Evolutionary conservation across 306 rosid species (phyloP).

Genomic region (Lagenaria siceraria): DNA sequence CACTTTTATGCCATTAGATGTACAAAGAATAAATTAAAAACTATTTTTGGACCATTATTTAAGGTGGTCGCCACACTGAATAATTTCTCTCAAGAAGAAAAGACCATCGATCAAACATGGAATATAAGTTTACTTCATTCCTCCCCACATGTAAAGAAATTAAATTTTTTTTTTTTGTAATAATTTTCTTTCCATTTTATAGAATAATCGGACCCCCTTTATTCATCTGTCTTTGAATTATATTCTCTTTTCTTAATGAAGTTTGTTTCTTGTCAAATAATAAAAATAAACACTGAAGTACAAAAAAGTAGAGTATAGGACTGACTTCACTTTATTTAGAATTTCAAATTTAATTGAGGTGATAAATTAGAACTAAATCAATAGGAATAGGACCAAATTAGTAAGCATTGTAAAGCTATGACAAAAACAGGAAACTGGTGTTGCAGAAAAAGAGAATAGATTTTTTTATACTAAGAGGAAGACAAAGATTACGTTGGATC

Average conservation of each 20-base stretch:
- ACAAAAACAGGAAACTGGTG: neutral
- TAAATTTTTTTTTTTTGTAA: neutral
- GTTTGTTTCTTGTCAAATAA: neutral
- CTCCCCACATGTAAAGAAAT: neutral
- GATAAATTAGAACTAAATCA: neutral
- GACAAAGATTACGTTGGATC: conserved; percentile 42
- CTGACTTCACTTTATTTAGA: neutral
- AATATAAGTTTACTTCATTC: neutral
- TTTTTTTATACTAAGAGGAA: conserved; percentile 1
- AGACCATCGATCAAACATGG: neutral
- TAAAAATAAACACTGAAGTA: neutral
- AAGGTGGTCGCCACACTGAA: neutral
- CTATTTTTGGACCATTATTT: neutral
- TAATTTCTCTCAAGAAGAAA: neutral
- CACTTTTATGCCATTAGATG: neutral
- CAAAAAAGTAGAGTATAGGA: neutral
- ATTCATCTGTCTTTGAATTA: neutral
- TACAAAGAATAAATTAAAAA: neutral
- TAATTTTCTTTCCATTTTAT: neutral
- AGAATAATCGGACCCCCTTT: neutral
- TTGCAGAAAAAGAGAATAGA: conserved; percentile 8
- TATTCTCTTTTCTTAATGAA: neutral
- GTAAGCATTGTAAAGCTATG: neutral
- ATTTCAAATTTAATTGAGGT: neutral
- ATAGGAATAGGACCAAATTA: neutral